Base-by-base conservation (phyloP, 2,329 filamentous ascomycete species). In the Aspergillus melleus region DNA sequence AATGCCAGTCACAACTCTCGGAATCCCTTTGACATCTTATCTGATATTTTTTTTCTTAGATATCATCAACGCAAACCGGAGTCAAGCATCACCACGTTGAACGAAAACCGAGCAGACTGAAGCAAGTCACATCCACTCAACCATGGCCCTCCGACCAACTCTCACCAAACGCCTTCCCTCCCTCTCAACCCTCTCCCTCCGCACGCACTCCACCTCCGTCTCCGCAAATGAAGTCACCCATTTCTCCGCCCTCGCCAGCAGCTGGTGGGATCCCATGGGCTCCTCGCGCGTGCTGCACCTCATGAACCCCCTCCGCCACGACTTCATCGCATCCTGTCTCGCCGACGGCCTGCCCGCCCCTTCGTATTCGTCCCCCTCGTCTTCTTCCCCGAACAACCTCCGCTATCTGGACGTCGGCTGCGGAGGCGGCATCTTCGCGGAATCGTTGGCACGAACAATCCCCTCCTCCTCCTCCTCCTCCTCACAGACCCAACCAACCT, bases 261-360 rank as follows among this genome's bases (percentile, higher is more conserved):
- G 89, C 70, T 99, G 95, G 95, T 99, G 95, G 95, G 93, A 98
- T 77, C 91, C 94, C 1, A 88, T 96, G 72, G 95, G 95, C 54
- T 89, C 94, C 6, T 97, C 92, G 4, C 88, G 94, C 44, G 87
- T 97, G 60, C 87, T 99, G 2, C 95, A 99, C 77, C 88, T 96
- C 66, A 98, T 99, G 94, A 98, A 99, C 79, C 95, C 95, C 1
- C 86, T 96, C 50, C 92, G 95, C 36, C 93, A 98, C 79, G 88
- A 92, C 77, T 98, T 98, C 78, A 95, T 97, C 75, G 83, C 83
- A 22, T 79, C 81, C 63, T 97, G 94, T 73, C 85, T 89, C 51
- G 76, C 82, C 64, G 83, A 85, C 20, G 81, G 84, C 50, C 77
- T 79, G 8, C 36, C 61, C 77, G 79, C 51, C 70, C 78, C 24